These are phyloP conservation scores for Entelexis paramagnoliae DNA, from an alignment of 1,139 yeast species.

Conservation along the genomic window DNA sequence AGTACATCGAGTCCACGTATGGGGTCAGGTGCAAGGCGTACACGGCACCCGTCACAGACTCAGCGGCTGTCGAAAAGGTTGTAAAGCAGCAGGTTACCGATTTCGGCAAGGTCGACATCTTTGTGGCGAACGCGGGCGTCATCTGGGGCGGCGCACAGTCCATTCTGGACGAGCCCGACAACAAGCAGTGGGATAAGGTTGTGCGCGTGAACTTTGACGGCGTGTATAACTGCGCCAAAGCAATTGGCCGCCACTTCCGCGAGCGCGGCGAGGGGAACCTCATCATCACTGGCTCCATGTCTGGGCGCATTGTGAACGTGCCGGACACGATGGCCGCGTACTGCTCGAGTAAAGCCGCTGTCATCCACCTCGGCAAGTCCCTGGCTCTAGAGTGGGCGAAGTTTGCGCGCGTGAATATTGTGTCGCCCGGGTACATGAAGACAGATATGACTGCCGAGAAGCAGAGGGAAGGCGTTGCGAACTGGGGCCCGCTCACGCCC, in stretches of 20 bases:
- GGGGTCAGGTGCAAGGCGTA: slow-evolving; percentile 53
- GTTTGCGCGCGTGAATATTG: slow-evolving; percentile 62
- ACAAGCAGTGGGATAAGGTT: slow-evolving; percentile 46
- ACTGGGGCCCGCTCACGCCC: slow-evolving; percentile 54
- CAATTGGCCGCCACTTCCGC: slow-evolving; percentile 53
- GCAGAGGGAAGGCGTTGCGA: slow-evolving; percentile 34
- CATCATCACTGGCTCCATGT: slow-evolving; percentile 72
- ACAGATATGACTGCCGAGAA: slow-evolving; percentile 48
- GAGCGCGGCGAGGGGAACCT: slow-evolving; percentile 52
- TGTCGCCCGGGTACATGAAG: slow-evolving; percentile 70
- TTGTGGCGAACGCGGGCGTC: slow-evolving; percentile 74
- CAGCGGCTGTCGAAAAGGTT: slow-evolving; percentile 42
- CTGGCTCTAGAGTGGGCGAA: slow-evolving; percentile 80
- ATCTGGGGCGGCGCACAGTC: slow-evolving; percentile 46
- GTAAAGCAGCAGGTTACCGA: slow-evolving; percentile 46
- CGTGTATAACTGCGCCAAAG: slow-evolving; percentile 52
- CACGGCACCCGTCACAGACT: slow-evolving; percentile 47
- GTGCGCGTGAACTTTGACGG: slow-evolving; percentile 53
- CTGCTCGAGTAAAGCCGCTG: slow-evolving; percentile 77
- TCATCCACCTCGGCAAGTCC: slow-evolving; percentile 58
- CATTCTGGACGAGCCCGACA: slow-evolving; percentile 40
- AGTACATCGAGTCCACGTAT: slow-evolving; percentile 39
- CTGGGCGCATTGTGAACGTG: slow-evolving; percentile 67
- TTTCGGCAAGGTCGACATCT: slow-evolving; percentile 56
- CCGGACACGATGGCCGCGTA: slow-evolving; percentile 77